Conservation (phyloP, 805 yeast species). For the Myxozyma monticola region DNA sequence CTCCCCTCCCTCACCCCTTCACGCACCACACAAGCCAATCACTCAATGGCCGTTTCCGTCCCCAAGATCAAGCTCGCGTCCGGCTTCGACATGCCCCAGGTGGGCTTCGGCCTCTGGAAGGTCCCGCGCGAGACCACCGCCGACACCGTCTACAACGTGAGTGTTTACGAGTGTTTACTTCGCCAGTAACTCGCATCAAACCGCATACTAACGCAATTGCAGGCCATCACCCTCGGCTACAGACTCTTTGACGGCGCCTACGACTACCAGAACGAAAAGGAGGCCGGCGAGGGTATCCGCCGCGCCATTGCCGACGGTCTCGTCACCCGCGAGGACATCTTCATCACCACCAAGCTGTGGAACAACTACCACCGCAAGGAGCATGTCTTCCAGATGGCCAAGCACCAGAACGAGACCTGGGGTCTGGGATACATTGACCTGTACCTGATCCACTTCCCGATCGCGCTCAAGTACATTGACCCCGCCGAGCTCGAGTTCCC, state of each 20-base stretch:
- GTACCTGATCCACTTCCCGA: conserved; percentile 60
- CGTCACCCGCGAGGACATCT: conserved; percentile 41
- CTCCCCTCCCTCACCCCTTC: too few relatives aligned
- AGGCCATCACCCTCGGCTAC: conserved; percentile 83
- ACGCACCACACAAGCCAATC: conserved; percentile 10
- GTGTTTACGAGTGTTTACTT: too few relatives aligned
- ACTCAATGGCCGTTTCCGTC: conserved; percentile 32
- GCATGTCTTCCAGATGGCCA: conserved; percentile 60
- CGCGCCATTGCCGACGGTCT: conserved; percentile 46
- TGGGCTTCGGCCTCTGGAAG: conserved; percentile 85
- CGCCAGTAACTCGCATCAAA: conserved; percentile 71
- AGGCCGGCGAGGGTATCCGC: conserved; percentile 58
- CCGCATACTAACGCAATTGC: conserved; percentile 64
- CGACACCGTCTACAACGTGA: conserved; percentile 67
- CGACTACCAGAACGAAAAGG: conserved; percentile 64
- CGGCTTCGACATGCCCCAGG: conserved; percentile 69
- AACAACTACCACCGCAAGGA: conserved; percentile 37
- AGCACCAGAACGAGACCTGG: conserved; percentile 63
- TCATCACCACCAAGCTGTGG: conserved; percentile 40
- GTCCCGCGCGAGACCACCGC: conserved; percentile 64
- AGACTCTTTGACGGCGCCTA: conserved; percentile 75
- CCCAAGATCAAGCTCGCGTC: conserved; percentile 48
- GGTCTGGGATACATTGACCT: conserved; percentile 61
- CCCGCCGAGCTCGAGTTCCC: conserved; percentile 78
- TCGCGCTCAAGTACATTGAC: conserved; percentile 51